Evolutionary conservation across 1,284 basidiomycete species (phyloP).

Genomic region (Kalmanozyma brasiliensis): DNA sequence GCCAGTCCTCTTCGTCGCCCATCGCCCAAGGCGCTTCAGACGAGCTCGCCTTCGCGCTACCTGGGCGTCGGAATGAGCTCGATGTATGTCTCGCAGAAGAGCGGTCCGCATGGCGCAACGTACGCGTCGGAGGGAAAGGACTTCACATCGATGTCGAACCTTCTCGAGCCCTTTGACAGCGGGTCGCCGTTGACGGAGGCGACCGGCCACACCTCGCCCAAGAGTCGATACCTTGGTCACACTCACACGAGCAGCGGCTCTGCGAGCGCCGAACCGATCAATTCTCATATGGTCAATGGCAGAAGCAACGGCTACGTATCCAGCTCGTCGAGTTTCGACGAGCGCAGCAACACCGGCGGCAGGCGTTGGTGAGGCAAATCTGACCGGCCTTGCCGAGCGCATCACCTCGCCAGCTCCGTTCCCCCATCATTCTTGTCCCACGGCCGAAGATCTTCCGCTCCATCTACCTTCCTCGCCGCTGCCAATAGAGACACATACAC

Average conservation of each 20-base stretch:
- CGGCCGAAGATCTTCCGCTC: too few species aligned
- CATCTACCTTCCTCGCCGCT: too few species aligned
- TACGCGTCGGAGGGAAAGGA: conserved; percentile 2
- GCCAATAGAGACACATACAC: too few species aligned
- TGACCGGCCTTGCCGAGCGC: too few species aligned
- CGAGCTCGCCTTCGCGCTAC: not conserved
- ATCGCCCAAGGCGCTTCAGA: not conserved
- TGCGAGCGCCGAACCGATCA: not conserved
- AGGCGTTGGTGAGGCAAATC: conserved; percentile 1
- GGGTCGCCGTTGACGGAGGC: conserved; percentile 38
- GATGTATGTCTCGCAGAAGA: conserved; percentile 14
- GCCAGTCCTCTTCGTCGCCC: conserved; percentile 5
- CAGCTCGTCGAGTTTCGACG: conserved; percentile 8
- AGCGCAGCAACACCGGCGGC: not conserved
- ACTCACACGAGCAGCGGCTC: not conserved
- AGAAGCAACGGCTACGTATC: conserved; percentile 1
- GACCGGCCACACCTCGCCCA: conserved; percentile 21
- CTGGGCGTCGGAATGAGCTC: conserved; percentile 13
- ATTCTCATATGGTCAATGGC: too few species aligned
- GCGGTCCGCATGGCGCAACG: not conserved
- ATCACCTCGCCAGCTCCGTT: too few species aligned
- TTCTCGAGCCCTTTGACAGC: conserved; percentile 21
- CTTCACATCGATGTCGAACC: conserved; percentile 1
- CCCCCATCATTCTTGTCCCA: too few species aligned
- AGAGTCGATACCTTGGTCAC: conserved; percentile 4